These are phyloP conservation scores for Zizania palustris DNA, from an alignment of 202 grass and related monocot genomes.

Conservation along the genomic window DNA sequence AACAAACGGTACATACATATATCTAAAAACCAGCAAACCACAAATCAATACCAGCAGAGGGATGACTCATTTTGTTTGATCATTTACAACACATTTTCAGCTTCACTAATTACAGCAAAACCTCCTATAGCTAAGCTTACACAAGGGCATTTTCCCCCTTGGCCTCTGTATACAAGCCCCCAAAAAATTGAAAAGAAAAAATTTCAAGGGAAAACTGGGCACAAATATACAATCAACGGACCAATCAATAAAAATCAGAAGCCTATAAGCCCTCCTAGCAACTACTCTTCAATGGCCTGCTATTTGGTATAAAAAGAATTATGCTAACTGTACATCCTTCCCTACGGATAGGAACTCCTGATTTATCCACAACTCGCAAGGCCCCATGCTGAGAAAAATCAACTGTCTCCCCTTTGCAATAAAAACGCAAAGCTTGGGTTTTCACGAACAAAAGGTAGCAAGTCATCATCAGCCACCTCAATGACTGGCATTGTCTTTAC, in stretches of 20 bases:
- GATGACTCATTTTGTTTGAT: constrained; percentile 35
- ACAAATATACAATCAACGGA: constrained; percentile 59
- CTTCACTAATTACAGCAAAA: constrained; percentile 51
- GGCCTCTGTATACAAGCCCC: constrained; percentile 47
- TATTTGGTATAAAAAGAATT: constrained; percentile 56
- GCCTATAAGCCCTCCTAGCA: constrained; percentile 41
- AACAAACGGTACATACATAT: neutral
- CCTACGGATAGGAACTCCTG: constrained; percentile 48
- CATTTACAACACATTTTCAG: constrained; percentile 59
- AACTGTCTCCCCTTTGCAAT: constrained; percentile 73
- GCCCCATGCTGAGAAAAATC: constrained; percentile 25
- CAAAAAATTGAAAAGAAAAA: constrained; percentile 24
- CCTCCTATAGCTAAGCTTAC: constrained; percentile 38
- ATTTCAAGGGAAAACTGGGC: constrained; percentile 37
- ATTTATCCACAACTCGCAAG: constrained; percentile 50
- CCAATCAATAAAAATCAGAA: constrained; percentile 54
- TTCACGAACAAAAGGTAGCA: constrained; percentile 65
- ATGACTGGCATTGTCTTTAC: constrained; percentile 71
- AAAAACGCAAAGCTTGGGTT: constrained; percentile 95
- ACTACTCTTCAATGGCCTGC: constrained; percentile 48
- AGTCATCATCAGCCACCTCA: constrained; percentile 70
- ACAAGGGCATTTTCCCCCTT: constrained; percentile 52
- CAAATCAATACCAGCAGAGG: constrained; percentile 28
- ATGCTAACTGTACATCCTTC: constrained; percentile 55
- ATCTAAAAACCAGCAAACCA: constrained; percentile 10